Conservation (phyloP, 2,329 filamentous ascomycete species). For the Colletotrichum sp. region DNA sequence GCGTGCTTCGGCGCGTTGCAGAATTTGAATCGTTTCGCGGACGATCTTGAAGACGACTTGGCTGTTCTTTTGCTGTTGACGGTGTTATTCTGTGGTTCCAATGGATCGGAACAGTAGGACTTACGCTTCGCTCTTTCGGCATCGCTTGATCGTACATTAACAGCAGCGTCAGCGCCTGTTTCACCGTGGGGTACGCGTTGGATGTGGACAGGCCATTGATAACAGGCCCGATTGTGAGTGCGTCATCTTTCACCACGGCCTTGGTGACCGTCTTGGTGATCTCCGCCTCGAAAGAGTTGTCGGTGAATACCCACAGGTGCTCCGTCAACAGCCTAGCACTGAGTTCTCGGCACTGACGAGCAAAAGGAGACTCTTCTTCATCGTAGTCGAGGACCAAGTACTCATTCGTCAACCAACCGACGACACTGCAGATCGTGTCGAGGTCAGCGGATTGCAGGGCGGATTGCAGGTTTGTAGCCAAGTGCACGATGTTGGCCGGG, state of each 20-base stretch:
- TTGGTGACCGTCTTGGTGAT: slow-evolving; percentile 60
- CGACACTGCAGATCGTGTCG: slow-evolving; percentile 56
- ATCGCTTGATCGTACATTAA: slow-evolving; percentile 68
- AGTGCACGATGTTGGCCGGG: slow-evolving; percentile 57
- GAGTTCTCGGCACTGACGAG: slow-evolving; percentile 59
- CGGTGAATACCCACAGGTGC: slow-evolving; percentile 62
- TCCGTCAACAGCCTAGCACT: slow-evolving; percentile 61
- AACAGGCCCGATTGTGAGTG: slow-evolving; percentile 56
- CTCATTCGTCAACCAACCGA: slow-evolving; percentile 64
- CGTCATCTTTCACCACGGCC: slow-evolving; percentile 49
- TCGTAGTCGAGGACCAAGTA: slow-evolving; percentile 61
- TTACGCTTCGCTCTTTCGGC: slow-evolving; percentile 67
- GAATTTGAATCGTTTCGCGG: slow-evolving; percentile 84
- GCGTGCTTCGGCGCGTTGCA: slow-evolving; percentile 76
- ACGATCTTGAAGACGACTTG: slow-evolving; percentile 74
- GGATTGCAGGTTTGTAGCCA: slow-evolving; percentile 55
- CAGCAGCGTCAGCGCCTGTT: slow-evolving; percentile 62
- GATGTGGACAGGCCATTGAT: slow-evolving; percentile 56
- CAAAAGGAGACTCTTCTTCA: slow-evolving; percentile 59
- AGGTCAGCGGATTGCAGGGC: slow-evolving; percentile 53
- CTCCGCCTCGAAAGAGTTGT: slow-evolving; percentile 59
- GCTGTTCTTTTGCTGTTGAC: slow-evolving; percentile 52
- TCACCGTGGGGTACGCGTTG: slow-evolving; percentile 64
- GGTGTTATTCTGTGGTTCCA: not conserved
- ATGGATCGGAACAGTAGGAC: slow-evolving; percentile 25